Conservation (phyloP, 1,284 basidiomycete species). For the Pseudozyma tsukubaensis region DNA sequence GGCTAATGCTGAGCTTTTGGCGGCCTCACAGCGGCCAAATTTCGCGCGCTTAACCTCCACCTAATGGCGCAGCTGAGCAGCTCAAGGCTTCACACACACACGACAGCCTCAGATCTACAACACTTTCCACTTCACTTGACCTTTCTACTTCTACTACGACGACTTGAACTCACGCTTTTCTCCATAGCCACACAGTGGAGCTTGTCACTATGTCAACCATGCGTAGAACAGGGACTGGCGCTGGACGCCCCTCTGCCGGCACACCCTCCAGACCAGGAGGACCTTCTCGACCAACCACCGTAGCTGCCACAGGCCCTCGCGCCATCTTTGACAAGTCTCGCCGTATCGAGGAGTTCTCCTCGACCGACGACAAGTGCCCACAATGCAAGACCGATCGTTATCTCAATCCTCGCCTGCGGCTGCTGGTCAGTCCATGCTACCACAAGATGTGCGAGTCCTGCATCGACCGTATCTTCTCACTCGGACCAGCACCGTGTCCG, state of each 20-base stretch:
- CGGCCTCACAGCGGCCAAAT: not conserved
- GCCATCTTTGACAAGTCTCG: conserved; percentile 58
- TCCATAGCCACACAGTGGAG: not conserved
- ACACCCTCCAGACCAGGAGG: conserved; percentile 27
- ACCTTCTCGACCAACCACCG: conserved; percentile 33
- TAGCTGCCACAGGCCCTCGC: conserved; percentile 27
- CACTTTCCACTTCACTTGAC: not conserved
- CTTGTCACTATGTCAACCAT: conserved; percentile 28
- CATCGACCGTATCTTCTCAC: conserved; percentile 93
- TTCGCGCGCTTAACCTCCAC: conserved; percentile 19
- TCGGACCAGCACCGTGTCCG: conserved; percentile 96
- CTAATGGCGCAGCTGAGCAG: conserved; percentile 9
- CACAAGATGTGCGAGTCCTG: conserved; percentile 88
- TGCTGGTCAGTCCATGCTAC: conserved; percentile 94
- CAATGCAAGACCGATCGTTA: conserved; percentile 97
- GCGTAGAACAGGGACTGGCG: conserved; percentile 27
- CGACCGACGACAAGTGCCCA: conserved; percentile 83
- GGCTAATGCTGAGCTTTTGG: conserved; percentile 6
- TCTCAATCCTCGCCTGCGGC: conserved; percentile 89
- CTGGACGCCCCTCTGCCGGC: conserved; percentile 19
- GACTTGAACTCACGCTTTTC: not conserved
- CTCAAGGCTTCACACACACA: conserved; percentile 6
- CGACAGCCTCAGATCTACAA: not conserved
- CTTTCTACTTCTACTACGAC: not conserved
- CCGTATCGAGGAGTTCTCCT: conserved; percentile 59